phyloP scores from a whole-genome alignment of 768 basidiomycete genomes.

The Pulveroboletus sp. region DNA sequence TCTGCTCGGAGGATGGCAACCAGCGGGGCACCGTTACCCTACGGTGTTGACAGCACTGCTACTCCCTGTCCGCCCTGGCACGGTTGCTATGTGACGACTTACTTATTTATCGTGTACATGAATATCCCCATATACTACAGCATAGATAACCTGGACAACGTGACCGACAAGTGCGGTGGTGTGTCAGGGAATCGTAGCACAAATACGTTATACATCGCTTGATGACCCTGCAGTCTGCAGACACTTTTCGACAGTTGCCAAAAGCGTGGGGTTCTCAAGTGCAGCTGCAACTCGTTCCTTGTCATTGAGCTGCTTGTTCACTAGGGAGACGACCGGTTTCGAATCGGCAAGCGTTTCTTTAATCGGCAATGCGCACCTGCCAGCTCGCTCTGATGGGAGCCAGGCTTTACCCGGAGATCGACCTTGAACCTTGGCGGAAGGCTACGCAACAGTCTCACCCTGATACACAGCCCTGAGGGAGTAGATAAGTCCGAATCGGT shows the following conservation, averaged over 20 bases:
- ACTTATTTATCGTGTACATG: no score
- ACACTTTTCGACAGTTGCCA: constrained; percentile 85
- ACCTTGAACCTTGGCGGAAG: constrained; percentile 92
- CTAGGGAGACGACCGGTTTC: constrained; percentile 36
- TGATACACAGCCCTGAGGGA: constrained; percentile 74
- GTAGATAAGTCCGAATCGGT: background rate
- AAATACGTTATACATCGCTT: constrained; percentile 3
- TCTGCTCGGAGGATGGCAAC: background rate
- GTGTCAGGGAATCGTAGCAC: background rate
- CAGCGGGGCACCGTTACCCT: background rate
- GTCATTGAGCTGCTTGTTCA: constrained; percentile 98
- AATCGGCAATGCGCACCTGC: constrained; percentile 51
- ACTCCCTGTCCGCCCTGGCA: background rate
- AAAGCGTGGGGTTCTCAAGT: constrained; percentile 81
- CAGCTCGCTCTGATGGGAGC: constrained; percentile 92
- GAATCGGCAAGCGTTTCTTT: background rate
- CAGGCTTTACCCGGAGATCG: constrained; percentile 88
- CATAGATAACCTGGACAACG: no score
- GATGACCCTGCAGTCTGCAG: constrained; percentile 36
- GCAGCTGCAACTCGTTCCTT: constrained; percentile 98
- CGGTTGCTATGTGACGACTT: background rate
- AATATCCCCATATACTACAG: no score
- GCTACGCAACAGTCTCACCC: constrained; percentile 84
- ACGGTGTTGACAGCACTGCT: background rate
- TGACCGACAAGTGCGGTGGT: no score